Percentiles rank a stretch among this genome's conserved stretches.
These are phyloP conservation scores for Ceratobasidium theobromae DNA, from an alignment of 1,284 basidiomycete species.

Conservation along the genomic window DNA sequence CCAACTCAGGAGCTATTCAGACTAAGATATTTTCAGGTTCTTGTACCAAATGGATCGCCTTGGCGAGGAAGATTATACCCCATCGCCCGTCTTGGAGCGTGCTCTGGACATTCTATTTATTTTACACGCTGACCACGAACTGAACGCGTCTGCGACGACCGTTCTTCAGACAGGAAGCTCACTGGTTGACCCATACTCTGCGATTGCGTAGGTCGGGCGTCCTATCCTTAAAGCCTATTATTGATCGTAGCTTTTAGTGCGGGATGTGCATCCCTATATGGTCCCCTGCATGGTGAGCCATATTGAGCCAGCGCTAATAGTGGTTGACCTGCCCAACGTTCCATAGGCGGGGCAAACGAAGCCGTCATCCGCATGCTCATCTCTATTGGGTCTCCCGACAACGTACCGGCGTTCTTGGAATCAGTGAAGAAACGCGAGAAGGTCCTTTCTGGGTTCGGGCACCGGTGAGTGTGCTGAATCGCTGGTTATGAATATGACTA, in stretches of 20 bases:
- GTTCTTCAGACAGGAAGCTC: constrained; percentile 85
- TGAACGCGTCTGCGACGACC: constrained; percentile 82
- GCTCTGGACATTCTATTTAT: constrained; percentile 84
- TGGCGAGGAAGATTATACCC: constrained; percentile 68
- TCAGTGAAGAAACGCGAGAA: constrained; percentile 83
- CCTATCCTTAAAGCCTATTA: background rate
- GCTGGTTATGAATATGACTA: background rate
- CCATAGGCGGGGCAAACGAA: constrained; percentile 78
- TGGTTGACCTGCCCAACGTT: background rate
- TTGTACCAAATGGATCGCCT: constrained; percentile 85
- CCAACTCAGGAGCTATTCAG: background rate
- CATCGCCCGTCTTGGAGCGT: constrained; percentile 79
- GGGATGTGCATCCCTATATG: constrained; percentile 81
- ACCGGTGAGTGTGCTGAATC: constrained; percentile 55
- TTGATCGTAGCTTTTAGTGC: constrained; percentile 51
- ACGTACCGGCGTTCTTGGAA: constrained; percentile 81
- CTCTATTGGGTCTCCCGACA: constrained; percentile 73
- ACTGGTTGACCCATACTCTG: constrained; percentile 83
- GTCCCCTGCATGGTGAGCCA: constrained; percentile 69
- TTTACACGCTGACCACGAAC: constrained; percentile 84
- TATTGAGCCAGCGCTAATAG: background rate
- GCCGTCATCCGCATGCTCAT: constrained; percentile 89
- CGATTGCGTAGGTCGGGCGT: constrained; percentile 63
- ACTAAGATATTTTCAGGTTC: constrained; percentile 48
- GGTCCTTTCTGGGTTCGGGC: constrained; percentile 83